Conservation (phyloP, 768 basidiomycete genomes). For the Suillus spraguei region DNA sequence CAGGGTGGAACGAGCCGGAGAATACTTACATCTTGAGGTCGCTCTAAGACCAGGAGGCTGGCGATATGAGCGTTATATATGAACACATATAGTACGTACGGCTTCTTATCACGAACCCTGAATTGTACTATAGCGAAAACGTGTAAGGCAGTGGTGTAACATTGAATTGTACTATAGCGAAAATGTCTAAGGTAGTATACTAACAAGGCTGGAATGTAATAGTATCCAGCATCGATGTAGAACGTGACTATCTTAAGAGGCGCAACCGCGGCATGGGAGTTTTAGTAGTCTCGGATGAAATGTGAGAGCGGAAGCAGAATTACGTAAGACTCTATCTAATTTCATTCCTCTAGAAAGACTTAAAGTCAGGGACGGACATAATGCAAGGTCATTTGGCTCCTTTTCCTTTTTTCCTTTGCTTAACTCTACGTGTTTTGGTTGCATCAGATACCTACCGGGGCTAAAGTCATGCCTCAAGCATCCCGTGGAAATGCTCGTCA, state of each 20-base stretch:
- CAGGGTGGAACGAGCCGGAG: constrained; percentile 4
- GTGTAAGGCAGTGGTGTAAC: too few relatives aligned
- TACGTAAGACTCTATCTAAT: constrained; percentile 13
- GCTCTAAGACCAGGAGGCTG: neutral
- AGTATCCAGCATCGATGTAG: too few relatives aligned
- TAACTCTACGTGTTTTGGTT: neutral
- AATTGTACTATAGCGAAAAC: too few relatives aligned
- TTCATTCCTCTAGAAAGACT: constrained; percentile 7
- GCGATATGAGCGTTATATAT: neutral
- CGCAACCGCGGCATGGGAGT: too few relatives aligned
- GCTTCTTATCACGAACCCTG: neutral
- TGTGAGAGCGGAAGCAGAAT: constrained; percentile 12
- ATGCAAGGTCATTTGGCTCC: constrained; percentile 1
- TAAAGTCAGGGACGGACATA: constrained; percentile 3
- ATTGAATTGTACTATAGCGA: too few relatives aligned
- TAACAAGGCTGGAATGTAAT: too few relatives aligned
- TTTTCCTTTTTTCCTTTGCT: neutral
- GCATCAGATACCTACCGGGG: too few relatives aligned
- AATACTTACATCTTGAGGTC: neutral
- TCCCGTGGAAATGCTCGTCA: constrained; percentile 46
- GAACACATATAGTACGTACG: neutral
- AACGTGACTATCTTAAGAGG: too few relatives aligned
- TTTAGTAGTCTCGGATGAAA: too few relatives aligned
- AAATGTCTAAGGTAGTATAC: too few relatives aligned
- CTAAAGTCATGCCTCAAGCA: constrained; percentile 49